Percentiles rank a stretch among this genome's conserved stretches.
phyloP scores from a whole-genome alignment of 805 yeast genomes.

The Candida ortonii region DNA sequence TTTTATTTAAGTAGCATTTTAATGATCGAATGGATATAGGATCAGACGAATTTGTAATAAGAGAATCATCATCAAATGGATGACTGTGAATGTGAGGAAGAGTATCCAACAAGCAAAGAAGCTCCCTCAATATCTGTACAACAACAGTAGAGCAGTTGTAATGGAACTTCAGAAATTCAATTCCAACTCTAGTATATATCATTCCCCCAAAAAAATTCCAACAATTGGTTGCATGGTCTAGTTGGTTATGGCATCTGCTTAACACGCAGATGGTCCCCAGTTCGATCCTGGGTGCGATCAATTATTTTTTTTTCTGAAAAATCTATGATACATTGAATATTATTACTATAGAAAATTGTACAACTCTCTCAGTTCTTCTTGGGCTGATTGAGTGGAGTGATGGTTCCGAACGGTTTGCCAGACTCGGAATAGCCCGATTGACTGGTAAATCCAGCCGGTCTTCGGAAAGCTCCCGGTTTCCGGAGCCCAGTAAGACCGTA shows the following conservation, averaged over 20 bases:
- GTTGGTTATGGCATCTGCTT: slow-evolving; percentile 99
- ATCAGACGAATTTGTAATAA: too few species aligned
- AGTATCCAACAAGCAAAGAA: too few species aligned
- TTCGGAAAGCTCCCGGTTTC: slow-evolving; percentile 35
- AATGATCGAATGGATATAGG: too few species aligned
- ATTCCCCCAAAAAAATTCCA: not conserved
- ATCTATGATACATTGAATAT: too few species aligned
- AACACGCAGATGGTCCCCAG: slow-evolving; percentile 99
- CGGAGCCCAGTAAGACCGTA: slow-evolving; percentile 23
- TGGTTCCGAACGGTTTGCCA: slow-evolving; percentile 18
- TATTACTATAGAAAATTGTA: too few species aligned
- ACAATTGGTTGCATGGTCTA: slow-evolving; percentile 90
- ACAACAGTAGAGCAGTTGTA: too few species aligned
- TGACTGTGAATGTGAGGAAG: too few species aligned
- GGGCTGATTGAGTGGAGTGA: slow-evolving; percentile 13
- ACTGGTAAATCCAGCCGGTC: slow-evolving; percentile 25
- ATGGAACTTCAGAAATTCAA: too few species aligned
- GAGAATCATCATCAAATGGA: not conserved
- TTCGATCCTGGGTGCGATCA: slow-evolving; percentile 99
- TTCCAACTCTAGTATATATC: too few species aligned
- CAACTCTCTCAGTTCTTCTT: slow-evolving; percentile 5
- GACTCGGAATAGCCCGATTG: slow-evolving; percentile 2
- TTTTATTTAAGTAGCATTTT: not conserved
- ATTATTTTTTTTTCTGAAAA: slow-evolving; percentile 38
- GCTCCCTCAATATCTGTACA: too few species aligned